Base-by-base conservation (phyloP, 768 basidiomycete genomes). In the Clitopilus passeckerianus region DNA sequence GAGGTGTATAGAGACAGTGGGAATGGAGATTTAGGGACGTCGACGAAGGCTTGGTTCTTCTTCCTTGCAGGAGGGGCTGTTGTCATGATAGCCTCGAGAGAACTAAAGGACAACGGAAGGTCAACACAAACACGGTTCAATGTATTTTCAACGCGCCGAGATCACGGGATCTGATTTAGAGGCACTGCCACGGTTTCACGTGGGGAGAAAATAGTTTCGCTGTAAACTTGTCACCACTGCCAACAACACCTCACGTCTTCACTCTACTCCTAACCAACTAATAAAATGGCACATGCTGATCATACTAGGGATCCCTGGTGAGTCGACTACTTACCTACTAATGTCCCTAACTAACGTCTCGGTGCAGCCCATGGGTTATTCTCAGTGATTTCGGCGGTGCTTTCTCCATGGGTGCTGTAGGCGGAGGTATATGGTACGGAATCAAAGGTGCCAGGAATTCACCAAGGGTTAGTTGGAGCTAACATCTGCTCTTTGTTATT, bases 341-440 rank as follows among this genome's bases (percentile, higher is more conserved):
- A 15, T 20, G 27, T 41, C 44, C 16, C 43, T 20, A 33, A 16
- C 14, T 57, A 20, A 53, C 54, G 41, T 23, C 33, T 14, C 53
- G 56, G 53, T 54, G 33, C 67, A 98, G 96, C 76, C 96, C 96
- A 67, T 98, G 95, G 93, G 95, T 98, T 56, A 91, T 98, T 71
- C 87, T 98, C 67, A 97, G 93, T 80, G 96, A 98, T 79, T 96
- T 95, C 74, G 95, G 96, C 61, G 95, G 94, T 62, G 95, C 95
- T 12, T 96, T 97, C 74, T 86, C 95, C 16, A 98, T 98, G 95
- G 95, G 95, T 72, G 93, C 95, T 34, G 88, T 98, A 58, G 96
- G 96, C 67, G 96, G 96, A 68, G 94, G 91, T 64, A 93, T 98
- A 69, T 98, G 96, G 96, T 95, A 98, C 75, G 93, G 95, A 58